These are phyloP conservation scores for Blechomonas ayalai DNA, from an alignment of 208 protist species.

Conservation along the genomic window DNA sequence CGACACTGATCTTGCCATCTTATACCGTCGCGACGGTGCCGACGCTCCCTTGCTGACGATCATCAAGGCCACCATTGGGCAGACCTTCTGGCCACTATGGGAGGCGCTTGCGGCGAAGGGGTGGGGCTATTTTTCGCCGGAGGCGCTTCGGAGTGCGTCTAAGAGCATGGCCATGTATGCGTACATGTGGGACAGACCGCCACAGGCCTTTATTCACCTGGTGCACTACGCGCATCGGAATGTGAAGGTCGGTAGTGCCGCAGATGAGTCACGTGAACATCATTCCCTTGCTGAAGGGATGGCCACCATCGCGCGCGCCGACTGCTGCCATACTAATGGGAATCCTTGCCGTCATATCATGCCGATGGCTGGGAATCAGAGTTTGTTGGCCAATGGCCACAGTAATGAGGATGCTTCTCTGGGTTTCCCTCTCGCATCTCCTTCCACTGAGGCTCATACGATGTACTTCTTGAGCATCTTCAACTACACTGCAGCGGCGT, in stretches of 20 bases:
- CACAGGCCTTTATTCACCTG: too few relatives aligned
- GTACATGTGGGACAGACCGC: constrained; percentile 13
- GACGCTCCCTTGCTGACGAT: constrained; percentile 1
- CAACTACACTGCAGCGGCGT: constrained; percentile 2
- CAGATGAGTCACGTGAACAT: too few relatives aligned
- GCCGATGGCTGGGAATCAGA: too few relatives aligned
- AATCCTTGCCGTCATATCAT: too few relatives aligned
- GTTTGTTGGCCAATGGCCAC: too few relatives aligned
- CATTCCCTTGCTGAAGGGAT: too few relatives aligned
- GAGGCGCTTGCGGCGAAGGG: constrained; percentile 12
- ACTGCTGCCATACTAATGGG: too few relatives aligned
- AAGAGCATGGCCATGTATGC: constrained; percentile 19
- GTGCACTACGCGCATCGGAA: too few relatives aligned
- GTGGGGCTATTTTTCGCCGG: constrained; percentile 21
- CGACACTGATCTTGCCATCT: constrained; percentile 3
- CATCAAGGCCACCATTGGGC: constrained; percentile 9
- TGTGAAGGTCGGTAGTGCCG: too few relatives aligned
- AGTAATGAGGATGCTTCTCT: too few relatives aligned
- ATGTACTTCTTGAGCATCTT: constrained; percentile 6
- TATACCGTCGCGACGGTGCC: constrained; percentile 21
- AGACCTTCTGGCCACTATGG: constrained; percentile 12
- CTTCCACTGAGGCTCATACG: constrained; percentile 3
- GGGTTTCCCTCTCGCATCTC: too few relatives aligned
- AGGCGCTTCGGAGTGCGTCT: constrained; percentile 16
- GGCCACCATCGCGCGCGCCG: too few relatives aligned